These are phyloP conservation scores for Leucocoprinus leucothites DNA, from an alignment of 768 basidiomycete species.

Conservation along the genomic window DNA sequence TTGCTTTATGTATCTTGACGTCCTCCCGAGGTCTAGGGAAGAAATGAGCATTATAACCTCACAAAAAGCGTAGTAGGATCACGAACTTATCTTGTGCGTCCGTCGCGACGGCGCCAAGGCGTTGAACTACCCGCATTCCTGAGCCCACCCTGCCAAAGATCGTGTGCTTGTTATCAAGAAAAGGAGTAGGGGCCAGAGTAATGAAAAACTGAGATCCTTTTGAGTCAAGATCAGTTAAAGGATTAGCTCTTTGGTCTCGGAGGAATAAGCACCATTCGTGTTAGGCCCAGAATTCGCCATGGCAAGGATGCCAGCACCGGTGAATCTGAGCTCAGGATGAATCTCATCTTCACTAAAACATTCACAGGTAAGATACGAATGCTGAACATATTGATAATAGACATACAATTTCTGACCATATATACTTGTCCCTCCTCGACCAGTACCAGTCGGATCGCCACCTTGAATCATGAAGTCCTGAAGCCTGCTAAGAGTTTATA, in stretches of 20 bases:
- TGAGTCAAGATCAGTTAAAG: slow-evolving; percentile 24
- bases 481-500: neutral
- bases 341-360: slow-evolving; percentile 79
- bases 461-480: slow-evolving; percentile 98
- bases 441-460: slow-evolving; percentile 95
- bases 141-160: slow-evolving; percentile 88
- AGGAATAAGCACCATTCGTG: slow-evolving; percentile 65
- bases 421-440: slow-evolving; percentile 86
- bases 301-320: slow-evolving; percentile 93
- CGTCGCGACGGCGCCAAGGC: slow-evolving; percentile 86
- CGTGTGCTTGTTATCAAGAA: slow-evolving; percentile 80
- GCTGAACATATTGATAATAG: neutral
- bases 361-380: neutral
- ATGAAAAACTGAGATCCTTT: slow-evolving; percentile 94
- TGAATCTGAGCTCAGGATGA: slow-evolving; percentile 87
- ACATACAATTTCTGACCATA: slow-evolving; percentile 84
- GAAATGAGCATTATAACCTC: slow-evolving; percentile 4
- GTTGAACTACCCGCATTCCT: slow-evolving; percentile 91
- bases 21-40: slow-evolving; percentile 61
- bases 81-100: slow-evolving; percentile 85
- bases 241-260: slow-evolving; percentile 19
- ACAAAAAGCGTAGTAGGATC: neutral
- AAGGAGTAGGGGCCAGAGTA: slow-evolving; percentile 80
- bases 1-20: slow-evolving; percentile 85
- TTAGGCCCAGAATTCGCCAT: slow-evolving; percentile 99